Evolutionary conservation across 169 alveolate species (phyloP).

Genomic region (Plasmodium cynomolgi): DNA sequence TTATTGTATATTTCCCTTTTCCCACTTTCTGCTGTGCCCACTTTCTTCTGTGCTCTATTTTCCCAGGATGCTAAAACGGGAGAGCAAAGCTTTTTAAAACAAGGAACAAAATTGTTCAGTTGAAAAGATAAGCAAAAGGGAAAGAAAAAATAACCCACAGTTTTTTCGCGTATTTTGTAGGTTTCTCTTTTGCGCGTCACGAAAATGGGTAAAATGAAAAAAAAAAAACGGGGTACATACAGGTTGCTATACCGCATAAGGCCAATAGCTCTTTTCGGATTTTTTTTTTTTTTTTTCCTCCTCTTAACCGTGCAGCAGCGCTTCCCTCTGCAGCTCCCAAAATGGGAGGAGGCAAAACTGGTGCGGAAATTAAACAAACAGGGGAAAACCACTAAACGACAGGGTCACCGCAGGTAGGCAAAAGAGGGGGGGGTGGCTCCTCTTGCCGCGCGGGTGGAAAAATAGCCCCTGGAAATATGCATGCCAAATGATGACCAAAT

Average conservation of each 20-base stretch:
- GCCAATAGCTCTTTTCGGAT: not conserved
- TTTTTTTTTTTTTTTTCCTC: not conserved
- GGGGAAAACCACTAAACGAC: not conserved
- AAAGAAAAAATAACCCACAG: not conserved
- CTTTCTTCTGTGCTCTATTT: not conserved
- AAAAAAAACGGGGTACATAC: not conserved
- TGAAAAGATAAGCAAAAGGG: not conserved
- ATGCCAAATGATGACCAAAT: not conserved
- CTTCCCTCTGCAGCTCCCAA: not conserved
- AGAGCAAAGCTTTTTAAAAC: not conserved
- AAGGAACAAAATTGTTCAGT: not conserved
- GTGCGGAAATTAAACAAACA: not conserved
- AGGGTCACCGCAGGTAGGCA: not conserved
- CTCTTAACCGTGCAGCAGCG: not conserved
- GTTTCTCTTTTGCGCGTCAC: not conserved
- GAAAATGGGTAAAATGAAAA: not conserved
- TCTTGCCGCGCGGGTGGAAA: not conserved
- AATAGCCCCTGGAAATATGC: not conserved
- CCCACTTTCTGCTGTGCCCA: not conserved
- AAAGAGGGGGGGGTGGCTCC: too few species aligned
- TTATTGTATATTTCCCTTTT: not conserved
- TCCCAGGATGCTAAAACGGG: not conserved
- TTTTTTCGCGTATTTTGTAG: not conserved
- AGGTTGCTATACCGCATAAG: not conserved
- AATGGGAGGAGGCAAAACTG: not conserved